Base-by-base conservation (phyloP, 31 red algal genomes). In the Odonthalia washingtoniensis region DNA sequence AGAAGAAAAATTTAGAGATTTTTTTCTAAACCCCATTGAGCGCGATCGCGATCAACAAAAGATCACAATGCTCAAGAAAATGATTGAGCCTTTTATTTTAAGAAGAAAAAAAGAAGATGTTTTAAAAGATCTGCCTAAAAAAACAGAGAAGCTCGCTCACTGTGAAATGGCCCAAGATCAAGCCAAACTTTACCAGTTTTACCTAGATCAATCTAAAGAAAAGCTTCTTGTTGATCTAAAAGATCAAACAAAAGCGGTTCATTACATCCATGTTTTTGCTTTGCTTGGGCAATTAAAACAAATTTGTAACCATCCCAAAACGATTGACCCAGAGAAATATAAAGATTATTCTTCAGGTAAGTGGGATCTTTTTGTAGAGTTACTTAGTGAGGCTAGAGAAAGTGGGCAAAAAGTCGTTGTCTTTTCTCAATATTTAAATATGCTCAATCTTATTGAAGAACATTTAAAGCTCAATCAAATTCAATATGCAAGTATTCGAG, bases 61-160 rank as follows among this genome's bases (percentile, higher is more conserved):
- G 64, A 33, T 67, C 64, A 67, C 64, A 30, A 30, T 35, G 45
- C 81, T 99, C 53, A 85, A 87, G 2, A 86, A 99, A 74, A 68
- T 96, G 40, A 86, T 99, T 32, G 85, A 91, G 2, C 97, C 97
- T 35, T 99, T 95, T 81, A 74, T 99, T n/a, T 68, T 99, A 41
- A 75, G 97, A 41, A 73, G 97, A 33, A 46, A 95, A 79, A 99
- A 99, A 79, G 89, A 81, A 60, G 97, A 99, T 77, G 95, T 99
- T 40, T 89, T 91, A 0, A 77, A 91, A 33, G 90, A 99, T 49
- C 75, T 99, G 42, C 97, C 97, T 18, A 76, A 93, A 46, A 99
- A 99, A 72, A 89, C 57, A 40, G 97, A 99, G 65, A 3, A 33
- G 64, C 27, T 33, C 30, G 33, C 64, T 30, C 33, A 67, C 33